These are phyloP conservation scores for Cytospora schulzeri DNA, from an alignment of 2,329 filamentous ascomycete species.

Conservation along the genomic window DNA sequence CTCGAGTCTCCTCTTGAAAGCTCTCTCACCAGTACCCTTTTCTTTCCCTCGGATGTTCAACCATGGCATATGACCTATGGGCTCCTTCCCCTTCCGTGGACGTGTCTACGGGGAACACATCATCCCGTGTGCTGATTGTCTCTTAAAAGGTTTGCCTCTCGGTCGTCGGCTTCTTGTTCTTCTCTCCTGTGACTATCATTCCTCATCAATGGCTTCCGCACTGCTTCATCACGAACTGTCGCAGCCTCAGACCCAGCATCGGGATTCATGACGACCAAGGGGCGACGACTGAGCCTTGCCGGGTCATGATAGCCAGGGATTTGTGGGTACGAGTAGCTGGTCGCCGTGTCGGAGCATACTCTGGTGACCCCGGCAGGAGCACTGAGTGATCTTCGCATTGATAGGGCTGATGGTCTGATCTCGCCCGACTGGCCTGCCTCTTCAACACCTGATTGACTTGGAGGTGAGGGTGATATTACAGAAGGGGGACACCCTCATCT, in stretches of 20 bases:
- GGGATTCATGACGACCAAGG: conserved; percentile 9
- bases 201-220: background rate
- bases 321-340: background rate
- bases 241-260: conserved; percentile 5
- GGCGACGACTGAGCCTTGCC: background rate
- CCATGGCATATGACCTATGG: background rate
- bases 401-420: background rate
- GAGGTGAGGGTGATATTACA: background rate
- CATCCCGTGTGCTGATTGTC: background rate
- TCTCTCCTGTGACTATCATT: background rate
- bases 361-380: conserved; percentile 1
- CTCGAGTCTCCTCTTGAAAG: background rate
- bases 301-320: conserved; percentile 6
- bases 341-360: background rate
- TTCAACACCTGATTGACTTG: background rate
- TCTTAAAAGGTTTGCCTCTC: background rate
- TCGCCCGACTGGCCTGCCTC: background rate
- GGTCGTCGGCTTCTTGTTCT: background rate
- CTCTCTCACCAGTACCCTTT: background rate
- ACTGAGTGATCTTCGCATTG: conserved; percentile 8
- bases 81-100: no score
- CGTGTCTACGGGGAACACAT: background rate
- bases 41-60: background rate
- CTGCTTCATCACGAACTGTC: background rate
- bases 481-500: background rate